These are phyloP conservation scores for Spathaspora girioi DNA, from an alignment of 805 yeast genomes.

Conservation along the genomic window DNA sequence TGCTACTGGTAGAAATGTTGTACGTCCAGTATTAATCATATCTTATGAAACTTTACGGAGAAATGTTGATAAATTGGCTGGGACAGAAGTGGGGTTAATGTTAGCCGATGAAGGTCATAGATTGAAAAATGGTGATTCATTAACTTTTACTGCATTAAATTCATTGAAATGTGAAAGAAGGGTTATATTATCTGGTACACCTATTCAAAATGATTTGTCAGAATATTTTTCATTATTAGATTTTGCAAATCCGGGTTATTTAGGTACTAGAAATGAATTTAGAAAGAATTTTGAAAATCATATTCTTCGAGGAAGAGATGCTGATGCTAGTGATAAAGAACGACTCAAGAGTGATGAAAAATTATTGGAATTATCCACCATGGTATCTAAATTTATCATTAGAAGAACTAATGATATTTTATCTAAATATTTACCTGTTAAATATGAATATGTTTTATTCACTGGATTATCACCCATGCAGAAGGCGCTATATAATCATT, in stretches of 20 bases:
- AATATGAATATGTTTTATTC: conserved; percentile 95
- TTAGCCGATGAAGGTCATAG: conserved; percentile 53
- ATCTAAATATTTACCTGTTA: conserved; percentile 90
- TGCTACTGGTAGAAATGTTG: conserved; percentile 83
- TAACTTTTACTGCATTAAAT: conserved; percentile 83
- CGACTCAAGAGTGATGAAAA: conserved; percentile 64
- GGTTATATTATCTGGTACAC: conserved; percentile 93
- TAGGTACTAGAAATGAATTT: conserved; percentile 83
- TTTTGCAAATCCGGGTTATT: conserved; percentile 90
- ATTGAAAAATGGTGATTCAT: conserved; percentile 73
- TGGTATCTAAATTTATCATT: conserved; percentile 87
- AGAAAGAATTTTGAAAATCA: conserved; percentile 78
- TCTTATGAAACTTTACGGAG: conserved; percentile 91
- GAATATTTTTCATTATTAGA: conserved; percentile 88
- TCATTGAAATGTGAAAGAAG: conserved; percentile 83
- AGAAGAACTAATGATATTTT: conserved; percentile 93
- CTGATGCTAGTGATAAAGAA: conserved; percentile 81
- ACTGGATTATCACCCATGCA: conserved; percentile 82
- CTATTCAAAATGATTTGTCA: conserved; percentile 91
- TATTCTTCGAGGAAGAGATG: conserved; percentile 84
- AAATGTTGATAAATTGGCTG: conserved; percentile 70
- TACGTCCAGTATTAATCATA: conserved; percentile 88
- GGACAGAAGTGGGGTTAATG: conserved; percentile 79
- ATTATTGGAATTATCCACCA: conserved; percentile 61
- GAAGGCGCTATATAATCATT: conserved; percentile 61